phyloP scores from a whole-genome alignment of 176 grass and related monocot genomes.

The Cenchrus purpureus region DNA sequence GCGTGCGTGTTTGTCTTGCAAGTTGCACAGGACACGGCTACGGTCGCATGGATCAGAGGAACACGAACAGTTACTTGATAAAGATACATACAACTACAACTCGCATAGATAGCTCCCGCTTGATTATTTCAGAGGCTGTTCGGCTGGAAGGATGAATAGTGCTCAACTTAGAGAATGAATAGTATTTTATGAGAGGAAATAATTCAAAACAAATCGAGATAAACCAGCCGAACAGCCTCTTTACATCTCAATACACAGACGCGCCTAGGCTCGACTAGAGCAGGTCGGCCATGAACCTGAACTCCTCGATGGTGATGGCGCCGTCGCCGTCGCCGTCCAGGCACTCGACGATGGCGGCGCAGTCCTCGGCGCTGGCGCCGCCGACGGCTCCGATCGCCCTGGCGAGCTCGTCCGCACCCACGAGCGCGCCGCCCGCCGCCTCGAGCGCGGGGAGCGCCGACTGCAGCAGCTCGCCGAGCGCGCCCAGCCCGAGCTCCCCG shows the following conservation, averaged over 20 bases:
- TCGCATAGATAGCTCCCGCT: neutral
- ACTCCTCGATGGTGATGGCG: slow-evolving; percentile 65
- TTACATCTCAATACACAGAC: neutral
- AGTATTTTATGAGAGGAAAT: no score
- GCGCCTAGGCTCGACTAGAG: slow-evolving; percentile 30
- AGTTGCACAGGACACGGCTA: neutral
- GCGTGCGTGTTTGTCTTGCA: no score
- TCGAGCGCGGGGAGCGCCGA: slow-evolving; percentile 60
- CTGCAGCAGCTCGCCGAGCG: slow-evolving; percentile 67
- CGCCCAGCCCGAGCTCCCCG: slow-evolving; percentile 60
- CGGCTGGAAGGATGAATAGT: no score
- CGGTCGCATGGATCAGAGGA: neutral
- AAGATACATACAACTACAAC: slow-evolving; percentile 31
- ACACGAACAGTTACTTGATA: neutral
- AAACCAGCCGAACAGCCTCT: no score
- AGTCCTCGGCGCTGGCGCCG: slow-evolving; percentile 62
- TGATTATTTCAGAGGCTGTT: slow-evolving; percentile 48
- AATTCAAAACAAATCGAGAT: no score
- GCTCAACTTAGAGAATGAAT: no score
- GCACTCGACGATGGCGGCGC: slow-evolving; percentile 69
- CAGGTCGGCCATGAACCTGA: slow-evolving; percentile 65
- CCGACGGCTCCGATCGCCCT: slow-evolving; percentile 49
- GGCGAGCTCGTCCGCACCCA: slow-evolving; percentile 61
- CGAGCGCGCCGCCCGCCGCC: slow-evolving; percentile 43
- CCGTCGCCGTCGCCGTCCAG: slow-evolving; percentile 82